Evolutionary conservation across 148 eudicot species (phyloP).

Genomic region (Persicaria tinctoria): DNA sequence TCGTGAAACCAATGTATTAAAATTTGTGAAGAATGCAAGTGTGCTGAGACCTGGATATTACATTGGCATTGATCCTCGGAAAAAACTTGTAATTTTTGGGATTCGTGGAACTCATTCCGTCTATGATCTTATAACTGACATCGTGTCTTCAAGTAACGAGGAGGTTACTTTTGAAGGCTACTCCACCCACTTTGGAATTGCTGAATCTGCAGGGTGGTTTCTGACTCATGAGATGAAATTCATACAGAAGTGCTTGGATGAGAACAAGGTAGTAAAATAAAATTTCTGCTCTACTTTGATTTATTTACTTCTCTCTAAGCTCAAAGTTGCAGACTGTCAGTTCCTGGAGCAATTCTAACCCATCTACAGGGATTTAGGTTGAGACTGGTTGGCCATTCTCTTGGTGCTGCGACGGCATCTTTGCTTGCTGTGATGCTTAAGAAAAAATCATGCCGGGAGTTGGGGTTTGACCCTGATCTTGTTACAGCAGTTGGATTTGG

Average conservation of each 20-base stretch:
- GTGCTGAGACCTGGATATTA: constrained; percentile 91
- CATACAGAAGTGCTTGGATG: constrained; percentile 56
- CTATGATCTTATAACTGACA: constrained; percentile 81
- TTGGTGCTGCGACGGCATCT: constrained; percentile 89
- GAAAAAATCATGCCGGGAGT: constrained; percentile 48
- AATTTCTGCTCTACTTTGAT: not conserved
- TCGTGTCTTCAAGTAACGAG: constrained; percentile 72
- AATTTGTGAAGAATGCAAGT: constrained; percentile 69
- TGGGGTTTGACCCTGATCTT: constrained; percentile 75
- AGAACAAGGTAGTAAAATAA: constrained; percentile 56
- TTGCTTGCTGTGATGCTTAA: constrained; percentile 89
- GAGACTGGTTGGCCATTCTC: constrained; percentile 96
- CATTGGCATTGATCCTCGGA: constrained; percentile 74
- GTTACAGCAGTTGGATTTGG: constrained; percentile 81
- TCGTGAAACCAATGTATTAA: constrained; percentile 67
- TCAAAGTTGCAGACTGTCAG: not conserved
- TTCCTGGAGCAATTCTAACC: constrained; percentile 33
- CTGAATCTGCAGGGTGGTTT: constrained; percentile 99
- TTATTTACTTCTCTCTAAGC: not conserved
- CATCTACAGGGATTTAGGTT: constrained; percentile 86
- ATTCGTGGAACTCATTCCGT: constrained; percentile 94
- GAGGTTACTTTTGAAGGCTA: constrained; percentile 75
- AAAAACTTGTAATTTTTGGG: constrained; percentile 83
- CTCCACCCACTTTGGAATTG: constrained; percentile 85
- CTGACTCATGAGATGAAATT: constrained; percentile 69